Percentiles rank a stretch among this genome's conserved stretches.
Evolutionary conservation across 805 yeast genomes (phyloP).

Genomic region (Monosporozyma unispora): DNA sequence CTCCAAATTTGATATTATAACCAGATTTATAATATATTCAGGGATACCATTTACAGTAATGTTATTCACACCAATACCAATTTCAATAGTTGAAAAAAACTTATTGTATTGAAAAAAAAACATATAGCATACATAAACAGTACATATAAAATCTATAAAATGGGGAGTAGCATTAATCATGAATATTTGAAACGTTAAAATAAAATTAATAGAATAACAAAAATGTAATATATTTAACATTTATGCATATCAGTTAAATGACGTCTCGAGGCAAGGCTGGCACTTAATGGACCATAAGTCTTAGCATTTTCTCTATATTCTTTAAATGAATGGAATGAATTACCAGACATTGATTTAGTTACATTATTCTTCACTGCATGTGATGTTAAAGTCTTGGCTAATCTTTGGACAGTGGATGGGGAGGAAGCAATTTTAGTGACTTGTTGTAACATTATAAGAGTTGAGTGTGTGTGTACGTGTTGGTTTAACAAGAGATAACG

Average conservation of each 20-base stretch:
- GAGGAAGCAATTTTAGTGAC: neutral
- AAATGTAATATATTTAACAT: neutral
- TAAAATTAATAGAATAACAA: neutral
- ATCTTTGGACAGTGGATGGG: neutral
- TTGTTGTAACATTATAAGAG: conserved; percentile 1
- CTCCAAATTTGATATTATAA: conserved; percentile 67
- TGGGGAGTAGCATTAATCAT: neutral
- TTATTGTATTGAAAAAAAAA: no score
- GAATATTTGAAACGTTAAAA: neutral
- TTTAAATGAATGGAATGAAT: conserved; percentile 30
- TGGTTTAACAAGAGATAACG: neutral
- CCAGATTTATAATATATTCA: conserved; percentile 69
- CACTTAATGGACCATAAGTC: conserved; percentile 33
- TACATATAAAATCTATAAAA: neutral
- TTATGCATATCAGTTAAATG: conserved; percentile 9
- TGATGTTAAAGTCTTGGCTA: neutral
- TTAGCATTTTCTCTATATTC: conserved; percentile 33
- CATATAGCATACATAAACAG: no score
- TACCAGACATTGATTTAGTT: conserved; percentile 18
- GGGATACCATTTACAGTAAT: conserved; percentile 62
- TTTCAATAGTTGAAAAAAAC: neutral
- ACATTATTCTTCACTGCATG: neutral
- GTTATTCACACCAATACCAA: conserved; percentile 8
- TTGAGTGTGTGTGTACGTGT: neutral
- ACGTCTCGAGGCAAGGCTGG: conserved; percentile 17